A percentile compares a stretch with the other conserved stretches of the same genome.
These are phyloP conservation scores for Paecilomyces formosus DNA, from an alignment of 2,329 filamentous ascomycete species.

Conservation along the genomic window DNA sequence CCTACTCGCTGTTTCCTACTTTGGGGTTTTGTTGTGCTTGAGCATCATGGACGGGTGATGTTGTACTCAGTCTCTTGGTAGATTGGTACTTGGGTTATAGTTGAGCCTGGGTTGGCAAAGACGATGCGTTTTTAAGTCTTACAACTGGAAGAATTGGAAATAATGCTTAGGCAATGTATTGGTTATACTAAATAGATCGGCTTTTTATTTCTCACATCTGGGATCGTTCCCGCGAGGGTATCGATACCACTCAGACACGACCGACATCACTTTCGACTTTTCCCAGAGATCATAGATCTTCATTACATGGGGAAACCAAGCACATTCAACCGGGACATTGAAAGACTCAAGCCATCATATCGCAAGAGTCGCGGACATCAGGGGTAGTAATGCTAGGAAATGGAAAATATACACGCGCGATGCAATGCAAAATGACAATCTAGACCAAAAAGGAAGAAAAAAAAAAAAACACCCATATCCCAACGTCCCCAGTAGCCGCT, in stretches of 20 bases:
- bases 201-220: neutral
- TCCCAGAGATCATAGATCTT: neutral
- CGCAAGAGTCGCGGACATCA: neutral
- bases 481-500: neutral
- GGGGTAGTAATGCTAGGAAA: neutral
- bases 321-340: neutral
- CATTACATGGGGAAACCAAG: neutral
- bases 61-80: no score
- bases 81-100: no score
- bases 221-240: neutral
- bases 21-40: no score
- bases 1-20: no score
- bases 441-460: constrained; percentile 11
- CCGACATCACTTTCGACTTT: neutral
- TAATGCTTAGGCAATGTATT: neutral
- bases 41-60: no score
- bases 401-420: neutral
- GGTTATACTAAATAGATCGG: neutral
- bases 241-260: neutral
- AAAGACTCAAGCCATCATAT: neutral
- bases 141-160: neutral
- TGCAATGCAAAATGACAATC: neutral
- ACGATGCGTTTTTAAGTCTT: no score
- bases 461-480: constrained; percentile 6
- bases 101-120: no score